Base-by-base conservation (phyloP, 495 filamentous ascomycete species). In the Penicillium nucicola region DNA sequence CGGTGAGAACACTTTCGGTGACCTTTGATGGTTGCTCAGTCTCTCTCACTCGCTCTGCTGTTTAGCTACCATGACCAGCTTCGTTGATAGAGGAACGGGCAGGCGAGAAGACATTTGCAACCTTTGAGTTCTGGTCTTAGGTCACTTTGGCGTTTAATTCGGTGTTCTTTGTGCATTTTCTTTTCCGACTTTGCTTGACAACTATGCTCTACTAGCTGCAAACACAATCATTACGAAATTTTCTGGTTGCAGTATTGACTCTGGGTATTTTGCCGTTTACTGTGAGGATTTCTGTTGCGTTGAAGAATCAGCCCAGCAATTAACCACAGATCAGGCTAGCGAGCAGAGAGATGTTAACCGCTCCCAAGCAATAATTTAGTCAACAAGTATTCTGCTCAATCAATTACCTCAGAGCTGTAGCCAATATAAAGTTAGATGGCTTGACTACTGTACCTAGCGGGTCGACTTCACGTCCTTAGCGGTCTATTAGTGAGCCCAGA, bases 1-100 rank as follows among this genome's bases (percentile, higher is more conserved):
- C 32, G 93, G 93, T 75, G 93, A 99, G 83, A 99, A 99, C 82
- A 99, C 93, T 20, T 99, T 99, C 65, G 93, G 93, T 61, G 84
- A 71, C 57, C 61, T 64, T 32, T 75, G 64, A 60, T 53, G 56
- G 41, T 52, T 61, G 54, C 28, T 37, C 28, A 15, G 22, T 57
- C 55, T 25, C 38, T 58, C 45, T 49, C 41, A 43, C 37, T 47
- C 39, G 38, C 33, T 35, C 30, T 34, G 13, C 52, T 43, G 23
- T 18, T 41, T 31, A 17, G 25, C 15, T 19, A 20, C 37, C 15
- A 32, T 31, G 39, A 38, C 15, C 23, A 18, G 28, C 19, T 4
- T 37, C n/a, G 32, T 13, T 23, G 38, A 48, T 25, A 44, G 49
- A 39, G 33, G 20, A 28, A 35, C 36, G 13, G 45, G 42, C 34